Evolutionary conservation across 1,284 basidiomycete species (phyloP).

Genomic region (Athelia sp.): DNA sequence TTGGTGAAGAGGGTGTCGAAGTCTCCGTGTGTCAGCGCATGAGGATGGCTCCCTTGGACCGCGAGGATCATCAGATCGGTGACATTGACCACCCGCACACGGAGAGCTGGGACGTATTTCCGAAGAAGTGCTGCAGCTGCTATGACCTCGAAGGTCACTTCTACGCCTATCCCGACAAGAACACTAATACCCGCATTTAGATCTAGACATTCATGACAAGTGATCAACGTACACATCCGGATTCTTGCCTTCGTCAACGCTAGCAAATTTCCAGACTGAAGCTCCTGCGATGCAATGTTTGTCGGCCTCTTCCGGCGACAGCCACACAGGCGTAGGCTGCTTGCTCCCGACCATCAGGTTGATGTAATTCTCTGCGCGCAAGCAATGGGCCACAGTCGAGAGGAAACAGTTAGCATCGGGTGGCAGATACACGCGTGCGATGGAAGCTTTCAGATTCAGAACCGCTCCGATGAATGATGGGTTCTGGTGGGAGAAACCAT

Average conservation of each 20-base stretch:
- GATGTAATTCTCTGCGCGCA: conserved; percentile 79
- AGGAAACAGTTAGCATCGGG: conserved; percentile 88
- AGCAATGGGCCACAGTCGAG: conserved; percentile 76
- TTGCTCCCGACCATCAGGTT: conserved; percentile 87
- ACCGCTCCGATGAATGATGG: conserved; percentile 83
- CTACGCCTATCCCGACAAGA: conserved; percentile 71
- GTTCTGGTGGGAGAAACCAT: conserved; percentile 82
- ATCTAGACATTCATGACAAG: no score
- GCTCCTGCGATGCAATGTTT: conserved; percentile 75
- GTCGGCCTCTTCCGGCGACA: conserved; percentile 61
- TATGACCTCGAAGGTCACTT: conserved; percentile 74
- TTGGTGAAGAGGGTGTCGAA: conserved; percentile 71
- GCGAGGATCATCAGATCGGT: conserved; percentile 81
- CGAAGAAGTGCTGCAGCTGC: conserved; percentile 74
- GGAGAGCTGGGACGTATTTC: conserved; percentile 54
- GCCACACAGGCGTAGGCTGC: conserved; percentile 69
- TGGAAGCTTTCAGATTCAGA: conserved; percentile 67
- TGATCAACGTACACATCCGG: conserved; percentile 68
- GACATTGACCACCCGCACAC: conserved; percentile 79
- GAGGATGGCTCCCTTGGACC: conserved; percentile 66
- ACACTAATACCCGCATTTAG: conserved; percentile 34
- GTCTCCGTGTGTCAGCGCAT: conserved; percentile 59
- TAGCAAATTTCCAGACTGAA: conserved; percentile 74
- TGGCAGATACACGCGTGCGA: conserved; percentile 82
- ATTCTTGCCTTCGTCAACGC: conserved; percentile 55